Percentiles rank a stretch among this genome's conserved stretches.
Evolutionary conservation across 2,329 filamentous ascomycete genomes (phyloP).

Genomic region (Aureobasidium sp.): DNA sequence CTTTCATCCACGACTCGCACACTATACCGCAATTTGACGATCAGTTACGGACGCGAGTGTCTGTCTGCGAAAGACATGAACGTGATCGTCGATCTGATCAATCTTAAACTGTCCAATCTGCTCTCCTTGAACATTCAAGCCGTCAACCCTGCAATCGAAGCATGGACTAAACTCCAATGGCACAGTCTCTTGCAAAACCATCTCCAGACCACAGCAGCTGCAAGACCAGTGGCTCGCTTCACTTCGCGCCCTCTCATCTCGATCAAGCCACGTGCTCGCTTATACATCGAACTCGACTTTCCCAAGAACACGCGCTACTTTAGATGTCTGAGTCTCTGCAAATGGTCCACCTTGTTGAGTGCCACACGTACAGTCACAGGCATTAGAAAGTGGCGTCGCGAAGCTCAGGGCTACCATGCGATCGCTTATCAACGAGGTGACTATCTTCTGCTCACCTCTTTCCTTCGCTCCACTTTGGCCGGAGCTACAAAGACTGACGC

Average conservation of each 20-base stretch:
- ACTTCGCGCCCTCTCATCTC: neutral
- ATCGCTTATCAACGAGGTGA: neutral
- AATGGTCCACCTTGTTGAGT: neutral
- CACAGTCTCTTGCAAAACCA: neutral
- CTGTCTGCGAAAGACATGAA: neutral
- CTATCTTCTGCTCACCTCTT: neutral
- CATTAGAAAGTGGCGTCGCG: neutral
- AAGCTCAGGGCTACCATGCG: neutral
- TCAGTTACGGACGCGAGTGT: neutral
- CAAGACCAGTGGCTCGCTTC: neutral
- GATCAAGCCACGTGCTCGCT: neutral
- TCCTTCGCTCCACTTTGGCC: neutral
- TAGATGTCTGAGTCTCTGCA: neutral
- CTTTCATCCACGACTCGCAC: neutral
- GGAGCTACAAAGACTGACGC: neutral
- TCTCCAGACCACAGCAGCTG: neutral
- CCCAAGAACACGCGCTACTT: neutral
- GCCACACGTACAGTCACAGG: neutral
- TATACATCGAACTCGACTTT: neutral
- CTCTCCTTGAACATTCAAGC: neutral
- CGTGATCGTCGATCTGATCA: neutral
- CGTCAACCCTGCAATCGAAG: neutral
- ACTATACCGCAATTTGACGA: neutral
- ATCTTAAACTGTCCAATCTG: neutral
- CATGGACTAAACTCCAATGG: neutral